Conservation (phyloP, 306 rosid species). For the Quillaja saponaria region DNA sequence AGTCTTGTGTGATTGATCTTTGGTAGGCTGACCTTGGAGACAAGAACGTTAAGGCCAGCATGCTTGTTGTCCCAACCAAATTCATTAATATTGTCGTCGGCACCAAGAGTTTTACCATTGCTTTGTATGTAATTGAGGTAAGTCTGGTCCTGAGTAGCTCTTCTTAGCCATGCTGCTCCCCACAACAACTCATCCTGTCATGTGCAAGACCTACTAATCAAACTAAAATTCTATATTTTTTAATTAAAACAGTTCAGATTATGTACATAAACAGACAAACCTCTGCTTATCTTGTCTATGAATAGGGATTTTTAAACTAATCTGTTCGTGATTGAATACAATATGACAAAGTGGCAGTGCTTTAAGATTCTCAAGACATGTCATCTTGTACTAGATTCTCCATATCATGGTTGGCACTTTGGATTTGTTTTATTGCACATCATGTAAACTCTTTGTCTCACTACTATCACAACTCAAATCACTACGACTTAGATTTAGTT, state of each 20-base stretch:
- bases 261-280: too few relatives aligned
- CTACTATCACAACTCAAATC: too few relatives aligned
- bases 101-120: slow-evolving; percentile 86
- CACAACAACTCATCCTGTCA: slow-evolving; percentile 84
- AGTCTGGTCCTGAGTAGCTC: slow-evolving; percentile 62
- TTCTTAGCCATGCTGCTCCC: slow-evolving; percentile 98
- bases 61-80: slow-evolving; percentile 99
- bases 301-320: slow-evolving; percentile 9
- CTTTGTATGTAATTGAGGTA: slow-evolving; percentile 64
- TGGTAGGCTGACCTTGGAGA: slow-evolving; percentile 64
- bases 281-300: too few relatives aligned
- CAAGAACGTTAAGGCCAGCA: slow-evolving; percentile 88
- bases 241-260: too few relatives aligned
- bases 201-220: background rate
- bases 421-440: background rate
- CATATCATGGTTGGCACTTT: background rate
- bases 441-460: too few relatives aligned
- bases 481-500: too few relatives aligned
- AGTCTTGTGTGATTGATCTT: background rate
- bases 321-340: slow-evolving; percentile 22
- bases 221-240: too few relatives aligned
- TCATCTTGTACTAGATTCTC: too few relatives aligned
- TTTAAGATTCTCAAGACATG: slow-evolving; percentile 20
- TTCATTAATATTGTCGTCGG: slow-evolving; percentile 80
- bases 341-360: slow-evolving; percentile 3